Evolutionary conservation across 1,284 basidiomycete species (phyloP).

Genomic region (Cystobasidium sp.): DNA sequence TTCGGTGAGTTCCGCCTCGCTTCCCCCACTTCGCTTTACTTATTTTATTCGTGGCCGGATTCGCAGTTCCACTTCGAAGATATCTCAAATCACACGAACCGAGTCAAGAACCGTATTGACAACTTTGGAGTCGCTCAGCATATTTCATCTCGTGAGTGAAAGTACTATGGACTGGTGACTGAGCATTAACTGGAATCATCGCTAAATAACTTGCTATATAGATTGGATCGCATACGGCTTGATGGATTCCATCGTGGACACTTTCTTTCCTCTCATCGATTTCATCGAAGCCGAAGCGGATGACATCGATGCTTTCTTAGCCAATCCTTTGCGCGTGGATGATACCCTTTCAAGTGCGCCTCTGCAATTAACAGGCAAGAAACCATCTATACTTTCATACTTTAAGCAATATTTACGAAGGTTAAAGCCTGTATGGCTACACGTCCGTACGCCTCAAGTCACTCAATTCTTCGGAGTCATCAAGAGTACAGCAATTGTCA

Average conservation of each 20-base stretch:
- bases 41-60: neutral
- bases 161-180: neutral
- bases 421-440: neutral
- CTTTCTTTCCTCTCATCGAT: constrained; percentile 85
- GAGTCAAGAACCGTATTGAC: constrained; percentile 71
- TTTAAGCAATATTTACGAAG: neutral
- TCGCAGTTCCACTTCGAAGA: constrained; percentile 89
- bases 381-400: too few relatives aligned
- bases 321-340: constrained; percentile 53
- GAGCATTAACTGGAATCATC: neutral
- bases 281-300: constrained; percentile 82
- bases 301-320: constrained; percentile 73
- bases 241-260: constrained; percentile 91
- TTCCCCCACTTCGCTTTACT: neutral
- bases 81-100: constrained; percentile 81
- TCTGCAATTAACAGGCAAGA: neutral
- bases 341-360: neutral
- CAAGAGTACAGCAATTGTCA: neutral
- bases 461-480: constrained; percentile 12
- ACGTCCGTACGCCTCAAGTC: neutral
- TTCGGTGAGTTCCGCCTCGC: constrained; percentile 65
- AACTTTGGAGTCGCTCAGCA: constrained; percentile 63
- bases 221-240: constrained; percentile 96
- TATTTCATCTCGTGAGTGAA: constrained; percentile 68
- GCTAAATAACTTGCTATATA: constrained; percentile 54